Conservation (phyloP, 768 basidiomycete species). For the Vararia minispora region DNA sequence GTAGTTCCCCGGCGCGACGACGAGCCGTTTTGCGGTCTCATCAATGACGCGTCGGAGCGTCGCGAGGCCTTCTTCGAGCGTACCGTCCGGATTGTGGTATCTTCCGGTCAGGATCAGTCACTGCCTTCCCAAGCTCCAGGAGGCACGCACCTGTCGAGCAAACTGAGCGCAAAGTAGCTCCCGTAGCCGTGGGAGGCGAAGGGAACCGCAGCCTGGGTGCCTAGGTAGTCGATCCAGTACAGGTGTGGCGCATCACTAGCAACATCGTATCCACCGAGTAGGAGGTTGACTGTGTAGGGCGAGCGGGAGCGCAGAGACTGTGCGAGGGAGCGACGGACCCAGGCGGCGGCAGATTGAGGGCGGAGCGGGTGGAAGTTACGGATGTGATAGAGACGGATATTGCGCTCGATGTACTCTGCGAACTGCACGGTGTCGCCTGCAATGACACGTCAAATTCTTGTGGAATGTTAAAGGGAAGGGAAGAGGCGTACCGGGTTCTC, state of each 20-base stretch:
- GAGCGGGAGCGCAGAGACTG: slow-evolving; percentile 79
- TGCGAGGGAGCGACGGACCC: slow-evolving; percentile 88
- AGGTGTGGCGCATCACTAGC: slow-evolving; percentile 61
- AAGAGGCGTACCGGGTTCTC: slow-evolving; percentile 66
- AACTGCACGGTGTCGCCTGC: slow-evolving; percentile 94
- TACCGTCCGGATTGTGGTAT: slow-evolving; percentile 85
- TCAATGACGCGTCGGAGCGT: slow-evolving; percentile 78
- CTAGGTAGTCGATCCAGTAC: slow-evolving; percentile 96
- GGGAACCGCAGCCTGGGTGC: slow-evolving; percentile 79
- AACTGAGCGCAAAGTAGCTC: slow-evolving; percentile 82
- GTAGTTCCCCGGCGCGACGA: slow-evolving; percentile 72
- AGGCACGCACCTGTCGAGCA: slow-evolving; percentile 68
- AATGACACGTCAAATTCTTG: background rate
- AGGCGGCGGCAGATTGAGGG: slow-evolving; percentile 85
- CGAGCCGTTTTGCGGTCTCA: slow-evolving; percentile 76
- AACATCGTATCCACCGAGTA: slow-evolving; percentile 87
- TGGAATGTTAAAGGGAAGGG: slow-evolving; percentile 2
- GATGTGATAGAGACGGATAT: slow-evolving; percentile 93
- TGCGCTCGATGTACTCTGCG: slow-evolving; percentile 92
- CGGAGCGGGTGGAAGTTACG: slow-evolving; percentile 84
- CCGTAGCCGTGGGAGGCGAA: slow-evolving; percentile 97
- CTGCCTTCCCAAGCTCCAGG: background rate
- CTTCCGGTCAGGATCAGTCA: slow-evolving; percentile 24
- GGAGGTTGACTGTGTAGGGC: slow-evolving; percentile 86
- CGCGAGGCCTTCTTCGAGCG: slow-evolving; percentile 76